Percentiles rank a stretch among this genome's conserved stretches.
These are phyloP conservation scores for Penicillium sp. DNA, from an alignment of 2,329 filamentous ascomycete genomes.

Conservation along the genomic window DNA sequence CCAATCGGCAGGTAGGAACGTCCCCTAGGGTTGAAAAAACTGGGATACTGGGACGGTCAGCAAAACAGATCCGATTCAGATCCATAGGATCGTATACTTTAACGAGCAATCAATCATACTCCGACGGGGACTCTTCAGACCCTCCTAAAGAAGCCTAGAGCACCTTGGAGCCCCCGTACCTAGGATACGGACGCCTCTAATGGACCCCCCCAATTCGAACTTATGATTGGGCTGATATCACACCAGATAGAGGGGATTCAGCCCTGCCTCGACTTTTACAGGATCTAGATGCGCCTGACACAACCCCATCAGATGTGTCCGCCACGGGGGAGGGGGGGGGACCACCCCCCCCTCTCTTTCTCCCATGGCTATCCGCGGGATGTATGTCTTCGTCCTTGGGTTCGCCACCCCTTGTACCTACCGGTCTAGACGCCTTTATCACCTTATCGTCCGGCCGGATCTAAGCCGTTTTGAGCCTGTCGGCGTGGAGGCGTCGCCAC, in stretches of 20 bases:
- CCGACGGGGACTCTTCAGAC: background rate
- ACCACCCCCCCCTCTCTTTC: background rate
- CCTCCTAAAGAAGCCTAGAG: background rate
- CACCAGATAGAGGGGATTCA: background rate
- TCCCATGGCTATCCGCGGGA: background rate
- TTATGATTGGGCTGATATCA: background rate
- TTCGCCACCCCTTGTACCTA: background rate
- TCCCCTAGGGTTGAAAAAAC: too few species aligned
- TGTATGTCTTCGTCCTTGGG: background rate
- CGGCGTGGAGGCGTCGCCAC: conserved; percentile 1
- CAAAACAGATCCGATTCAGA: background rate
- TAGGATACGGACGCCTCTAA: background rate
- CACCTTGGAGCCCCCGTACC: too few species aligned
- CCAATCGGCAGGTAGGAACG: background rate
- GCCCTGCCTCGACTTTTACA: background rate
- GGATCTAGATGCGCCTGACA: background rate
- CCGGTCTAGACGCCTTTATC: background rate
- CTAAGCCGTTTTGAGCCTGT: conserved; percentile 3
- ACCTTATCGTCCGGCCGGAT: conserved; percentile 8
- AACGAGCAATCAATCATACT: background rate
- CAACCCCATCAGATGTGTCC: background rate
- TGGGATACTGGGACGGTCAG: too few species aligned
- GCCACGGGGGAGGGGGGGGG: background rate
- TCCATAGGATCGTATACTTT: background rate
- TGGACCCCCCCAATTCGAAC: background rate